Evolutionary conservation across 768 basidiomycete genomes (phyloP).

Genomic region (Leccinum variicolor): DNA sequence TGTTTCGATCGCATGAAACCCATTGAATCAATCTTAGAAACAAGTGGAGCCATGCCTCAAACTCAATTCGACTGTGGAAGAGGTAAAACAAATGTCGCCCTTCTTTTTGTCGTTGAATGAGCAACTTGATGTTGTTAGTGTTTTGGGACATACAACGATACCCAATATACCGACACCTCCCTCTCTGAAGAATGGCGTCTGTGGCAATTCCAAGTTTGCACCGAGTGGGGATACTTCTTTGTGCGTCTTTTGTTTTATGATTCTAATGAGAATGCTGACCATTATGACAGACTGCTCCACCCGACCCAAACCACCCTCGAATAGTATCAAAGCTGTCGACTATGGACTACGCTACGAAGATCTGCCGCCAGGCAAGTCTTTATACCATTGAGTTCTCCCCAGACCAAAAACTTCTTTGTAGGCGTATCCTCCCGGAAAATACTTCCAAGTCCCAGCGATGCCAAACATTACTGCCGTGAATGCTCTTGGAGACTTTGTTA

Average conservation of each 20-base stretch:
- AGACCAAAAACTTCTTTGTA: conserved; percentile 21
- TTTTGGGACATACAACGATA: conserved; percentile 79
- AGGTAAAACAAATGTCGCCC: conserved; percentile 35
- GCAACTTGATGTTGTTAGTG: conserved; percentile 46
- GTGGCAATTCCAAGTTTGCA: conserved; percentile 92
- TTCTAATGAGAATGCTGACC: not conserved
- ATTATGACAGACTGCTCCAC: conserved; percentile 61
- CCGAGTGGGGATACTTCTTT: conserved; percentile 93
- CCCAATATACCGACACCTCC: conserved; percentile 56
- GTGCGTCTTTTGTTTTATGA: conserved; percentile 36
- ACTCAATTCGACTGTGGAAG: conserved; percentile 41
- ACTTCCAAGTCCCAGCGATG: conserved; percentile 64
- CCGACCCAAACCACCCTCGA: conserved; percentile 61
- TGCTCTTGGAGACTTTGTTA: conserved; percentile 75
- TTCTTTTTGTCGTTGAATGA: not conserved
- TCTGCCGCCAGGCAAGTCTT: conserved; percentile 57
- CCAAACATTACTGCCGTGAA: conserved; percentile 88
- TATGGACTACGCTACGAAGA: conserved; percentile 65
- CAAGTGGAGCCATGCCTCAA: conserved; percentile 56
- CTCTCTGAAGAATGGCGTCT: conserved; percentile 77
- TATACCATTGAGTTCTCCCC: not conserved
- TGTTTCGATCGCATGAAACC: not conserved
- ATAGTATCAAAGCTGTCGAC: conserved; percentile 80
- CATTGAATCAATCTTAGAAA: conserved; percentile 35
- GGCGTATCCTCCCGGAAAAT: conserved; percentile 76